A percentile compares a stretch with the other conserved stretches of the same genome.
Conservation (phyloP, 108 stramenopile species). For the Skeletonema marinoi region DNA sequence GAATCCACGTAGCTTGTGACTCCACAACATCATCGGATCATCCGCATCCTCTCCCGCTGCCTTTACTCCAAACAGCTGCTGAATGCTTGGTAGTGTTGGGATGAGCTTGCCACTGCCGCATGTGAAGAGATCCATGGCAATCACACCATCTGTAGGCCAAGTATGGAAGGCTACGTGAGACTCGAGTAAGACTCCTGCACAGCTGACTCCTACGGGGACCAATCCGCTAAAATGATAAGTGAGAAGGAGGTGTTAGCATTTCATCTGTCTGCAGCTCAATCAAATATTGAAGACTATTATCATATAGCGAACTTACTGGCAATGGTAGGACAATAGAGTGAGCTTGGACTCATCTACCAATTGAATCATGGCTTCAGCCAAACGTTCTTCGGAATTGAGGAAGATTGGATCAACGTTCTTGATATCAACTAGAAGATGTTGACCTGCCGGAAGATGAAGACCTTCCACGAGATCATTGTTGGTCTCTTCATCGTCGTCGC, state of each 20-base stretch:
- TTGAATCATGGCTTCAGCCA: constrained; percentile 69
- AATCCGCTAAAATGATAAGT: constrained; percentile 25
- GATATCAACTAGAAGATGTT: constrained; percentile 72
- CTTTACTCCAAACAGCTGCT: constrained; percentile 65
- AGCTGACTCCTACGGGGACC: constrained; percentile 23
- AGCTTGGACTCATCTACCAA: constrained; percentile 12
- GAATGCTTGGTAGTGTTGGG: constrained; percentile 57
- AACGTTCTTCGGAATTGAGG: constrained; percentile 61
- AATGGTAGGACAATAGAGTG: constrained; percentile 24
- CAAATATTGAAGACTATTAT: background rate
- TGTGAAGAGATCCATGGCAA: constrained; percentile 79
- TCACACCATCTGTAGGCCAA: constrained; percentile 76
- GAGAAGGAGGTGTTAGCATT: constrained; percentile 17
- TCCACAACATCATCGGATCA: constrained; percentile 53
- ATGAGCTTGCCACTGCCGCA: constrained; percentile 64
- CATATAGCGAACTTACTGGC: background rate
- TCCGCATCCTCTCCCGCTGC: background rate
- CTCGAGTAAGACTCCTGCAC: constrained; percentile 79
- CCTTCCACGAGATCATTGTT: background rate
- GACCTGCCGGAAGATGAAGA: constrained; percentile 68
- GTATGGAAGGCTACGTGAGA: constrained; percentile 76
- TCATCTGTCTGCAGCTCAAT: background rate
- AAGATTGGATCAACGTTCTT: constrained; percentile 62
- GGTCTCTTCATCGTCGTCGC: background rate
- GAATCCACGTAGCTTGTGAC: constrained; percentile 61